Evolutionary conservation across 331 rosid genomes (phyloP), one percentile per base, ranked within the genome.

Genomic region (Erythrophleum ivorense): DNA sequence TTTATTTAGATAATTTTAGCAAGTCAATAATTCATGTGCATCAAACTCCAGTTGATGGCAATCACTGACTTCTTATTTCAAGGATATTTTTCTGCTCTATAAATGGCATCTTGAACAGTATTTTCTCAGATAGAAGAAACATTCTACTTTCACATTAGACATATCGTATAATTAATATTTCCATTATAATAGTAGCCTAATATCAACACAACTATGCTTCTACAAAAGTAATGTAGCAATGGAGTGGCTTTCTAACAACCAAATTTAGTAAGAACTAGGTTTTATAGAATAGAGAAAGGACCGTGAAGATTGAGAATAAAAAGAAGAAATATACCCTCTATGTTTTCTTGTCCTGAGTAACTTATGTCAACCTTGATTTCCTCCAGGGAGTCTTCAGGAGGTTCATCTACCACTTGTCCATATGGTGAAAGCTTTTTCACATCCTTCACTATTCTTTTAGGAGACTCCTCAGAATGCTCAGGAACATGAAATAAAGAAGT

Each of bases 331-430:
- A 76, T 92, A 96, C 98, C 93, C 36, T 81, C 84, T 50, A 83
- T 76, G 52, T 63, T 66, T n/a, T 73, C 83, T 70, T n/a, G 85
- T 46, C 2, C 85, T 34, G 84, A 65, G 83, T 62, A 85, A 70
- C 82, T 67, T 79, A 83, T 52, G 82, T 80, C 80, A 38, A 80
- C 55, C 43, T 83, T 54, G 18, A 40, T 8, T 79, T 84, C 98
- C 76, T 78, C 70, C 19, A n/a, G 57, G 16, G 72, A 69, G 67
- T 91, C 97, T 18, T 59, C 0, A 49, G 75, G 87, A 76, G 97
- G 94, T 87, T 87, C 91, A 73, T 12, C 19, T 45, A 85, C 97
- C 49, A 88, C 85, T 36, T 52, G 62, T 69, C 94, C 88, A 69
- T 41, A 81, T 63, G 78, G 73, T 75, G 84, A 65, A 84, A 45